A percentile compares a stretch with the other conserved stretches of the same genome.
Evolutionary conservation across 345 rosid species (phyloP).

Genomic region (Cardamine chenopodiifolia): DNA sequence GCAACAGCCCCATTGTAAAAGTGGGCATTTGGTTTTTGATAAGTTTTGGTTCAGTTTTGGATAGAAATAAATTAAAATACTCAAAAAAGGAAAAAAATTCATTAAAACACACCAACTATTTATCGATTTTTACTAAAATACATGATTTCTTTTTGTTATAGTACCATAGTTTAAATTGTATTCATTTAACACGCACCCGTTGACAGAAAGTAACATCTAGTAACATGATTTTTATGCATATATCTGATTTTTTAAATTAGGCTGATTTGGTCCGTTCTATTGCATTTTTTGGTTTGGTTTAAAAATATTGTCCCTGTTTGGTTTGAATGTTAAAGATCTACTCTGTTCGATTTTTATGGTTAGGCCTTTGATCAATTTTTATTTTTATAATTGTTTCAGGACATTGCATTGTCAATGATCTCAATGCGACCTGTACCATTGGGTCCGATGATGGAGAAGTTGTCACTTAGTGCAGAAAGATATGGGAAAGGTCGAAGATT

Average conservation of each 20-base stretch:
- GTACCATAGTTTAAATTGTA: too few relatives aligned
- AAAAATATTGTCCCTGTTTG: neutral
- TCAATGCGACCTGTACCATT: conserved; percentile 81
- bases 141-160: too few relatives aligned
- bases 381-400: conserved; percentile 43
- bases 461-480: conserved; percentile 61
- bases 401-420: conserved; percentile 90
- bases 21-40: neutral
- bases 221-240: too few relatives aligned
- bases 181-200: too few relatives aligned
- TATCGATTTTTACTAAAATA: too few relatives aligned
- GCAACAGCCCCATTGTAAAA: neutral
- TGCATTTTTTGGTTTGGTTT: too few relatives aligned
- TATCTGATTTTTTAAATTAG: too few relatives aligned
- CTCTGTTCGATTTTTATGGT: neutral
- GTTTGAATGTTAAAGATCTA: neutral
- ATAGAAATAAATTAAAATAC: neutral
- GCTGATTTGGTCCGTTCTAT: too few relatives aligned
- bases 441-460: conserved; percentile 88
- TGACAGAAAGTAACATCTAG: too few relatives aligned
- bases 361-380: neutral
- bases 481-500: conserved; percentile 74
- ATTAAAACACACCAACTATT: too few relatives aligned
- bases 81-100: neutral
- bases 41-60: neutral